phyloP scores from a whole-genome alignment of 176 grass and related monocot genomes.

The Eleusine coracana region DNA sequence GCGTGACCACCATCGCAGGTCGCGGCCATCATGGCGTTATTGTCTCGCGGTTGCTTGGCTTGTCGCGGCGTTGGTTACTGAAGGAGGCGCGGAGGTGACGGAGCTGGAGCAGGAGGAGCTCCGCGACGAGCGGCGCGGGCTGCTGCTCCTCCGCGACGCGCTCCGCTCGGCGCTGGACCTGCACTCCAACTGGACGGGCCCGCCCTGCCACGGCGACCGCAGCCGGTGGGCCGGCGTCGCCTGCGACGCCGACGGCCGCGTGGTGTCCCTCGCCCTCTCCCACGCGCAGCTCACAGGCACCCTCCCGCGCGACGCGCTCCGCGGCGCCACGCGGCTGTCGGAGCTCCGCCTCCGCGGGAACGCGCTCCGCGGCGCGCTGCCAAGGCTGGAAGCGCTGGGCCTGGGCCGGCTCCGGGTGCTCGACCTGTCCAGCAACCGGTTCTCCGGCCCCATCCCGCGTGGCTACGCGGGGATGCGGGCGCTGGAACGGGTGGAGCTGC shows the following conservation, averaged over 20 bases:
- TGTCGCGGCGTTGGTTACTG: background rate
- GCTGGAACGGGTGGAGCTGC: slow-evolving; percentile 63
- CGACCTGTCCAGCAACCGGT: slow-evolving; percentile 79
- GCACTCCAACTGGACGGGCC: slow-evolving; percentile 97
- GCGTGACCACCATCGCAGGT: no score
- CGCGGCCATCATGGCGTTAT: background rate
- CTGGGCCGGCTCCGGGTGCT: slow-evolving; percentile 57
- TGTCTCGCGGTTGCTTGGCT: slow-evolving; percentile 9
- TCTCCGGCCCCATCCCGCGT: slow-evolving; percentile 73
- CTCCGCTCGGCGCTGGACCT: slow-evolving; percentile 70
- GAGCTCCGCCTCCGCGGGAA: slow-evolving; percentile 69
- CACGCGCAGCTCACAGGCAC: slow-evolving; percentile 71
- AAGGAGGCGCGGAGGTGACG: background rate
- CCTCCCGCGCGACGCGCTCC: slow-evolving; percentile 43
- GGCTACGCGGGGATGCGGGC: slow-evolving; percentile 35
- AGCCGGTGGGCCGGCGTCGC: slow-evolving; percentile 79
- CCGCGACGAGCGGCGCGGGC: slow-evolving; percentile 65
- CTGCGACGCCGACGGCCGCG: slow-evolving; percentile 67
- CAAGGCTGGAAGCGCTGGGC: slow-evolving; percentile 47
- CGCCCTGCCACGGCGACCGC: slow-evolving; percentile 62
- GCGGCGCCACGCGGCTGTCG: slow-evolving; percentile 43
- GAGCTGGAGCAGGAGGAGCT: slow-evolving; percentile 50
- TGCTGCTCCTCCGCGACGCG: slow-evolving; percentile 73
- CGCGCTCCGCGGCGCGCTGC: slow-evolving; percentile 75
- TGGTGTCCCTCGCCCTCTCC: slow-evolving; percentile 57